Percentiles rank a stretch among this genome's conserved stretches.
Conservation (phyloP, 2,329 filamentous ascomycete genomes). For the Ophiosphaerella korrae region DNA sequence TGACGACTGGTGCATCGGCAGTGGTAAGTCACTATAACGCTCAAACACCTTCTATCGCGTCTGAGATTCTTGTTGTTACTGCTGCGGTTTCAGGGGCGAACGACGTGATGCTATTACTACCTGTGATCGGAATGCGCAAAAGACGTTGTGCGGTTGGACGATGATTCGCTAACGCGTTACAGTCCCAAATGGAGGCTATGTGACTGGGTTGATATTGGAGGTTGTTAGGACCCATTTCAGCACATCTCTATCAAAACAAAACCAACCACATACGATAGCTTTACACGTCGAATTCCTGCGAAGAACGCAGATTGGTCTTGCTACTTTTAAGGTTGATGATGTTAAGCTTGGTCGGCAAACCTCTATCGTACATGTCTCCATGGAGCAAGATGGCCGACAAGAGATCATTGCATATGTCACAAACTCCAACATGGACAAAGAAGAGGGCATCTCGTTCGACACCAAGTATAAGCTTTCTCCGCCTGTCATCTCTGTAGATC, state of each 20-base stretch:
- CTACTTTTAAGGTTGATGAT: constrained; percentile 63
- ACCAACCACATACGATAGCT: constrained; percentile 67
- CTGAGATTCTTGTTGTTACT: background rate
- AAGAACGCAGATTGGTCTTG: constrained; percentile 64
- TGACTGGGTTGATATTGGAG: constrained; percentile 66
- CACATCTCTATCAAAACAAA: constrained; percentile 61
- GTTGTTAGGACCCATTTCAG: constrained; percentile 65
- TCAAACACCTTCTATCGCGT: background rate
- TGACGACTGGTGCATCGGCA: constrained; percentile 69
- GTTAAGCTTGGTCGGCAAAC: constrained; percentile 68
- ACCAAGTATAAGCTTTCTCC: constrained; percentile 62
- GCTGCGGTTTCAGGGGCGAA: background rate
- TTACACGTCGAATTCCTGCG: constrained; percentile 70
- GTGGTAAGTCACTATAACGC: constrained; percentile 51
- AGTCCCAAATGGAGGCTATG: constrained; percentile 75
- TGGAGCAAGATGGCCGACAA: constrained; percentile 62
- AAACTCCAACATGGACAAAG: constrained; percentile 64
- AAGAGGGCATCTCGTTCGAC: constrained; percentile 61
- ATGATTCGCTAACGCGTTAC: constrained; percentile 1
- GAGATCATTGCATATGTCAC: constrained; percentile 70
- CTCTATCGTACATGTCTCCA: constrained; percentile 66
- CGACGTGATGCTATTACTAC: background rate
- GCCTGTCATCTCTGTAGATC: constrained; percentile 48
- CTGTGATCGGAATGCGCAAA: background rate
- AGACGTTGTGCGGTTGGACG: too few species aligned